phyloP scores from a whole-genome alignment of 495 filamentous ascomycete genomes.

The Cladorrhinum samala region DNA sequence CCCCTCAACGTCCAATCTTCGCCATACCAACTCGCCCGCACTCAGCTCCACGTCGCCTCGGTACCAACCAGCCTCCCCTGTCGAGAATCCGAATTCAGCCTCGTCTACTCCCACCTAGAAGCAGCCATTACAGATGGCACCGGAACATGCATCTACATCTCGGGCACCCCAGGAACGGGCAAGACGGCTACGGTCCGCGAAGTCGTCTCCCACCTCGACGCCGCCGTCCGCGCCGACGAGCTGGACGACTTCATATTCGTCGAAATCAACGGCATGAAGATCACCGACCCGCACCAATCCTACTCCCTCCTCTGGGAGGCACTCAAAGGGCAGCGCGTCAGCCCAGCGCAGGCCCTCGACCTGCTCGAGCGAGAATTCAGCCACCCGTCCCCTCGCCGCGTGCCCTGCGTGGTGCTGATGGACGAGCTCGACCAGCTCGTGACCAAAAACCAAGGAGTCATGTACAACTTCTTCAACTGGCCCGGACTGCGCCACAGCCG shows the following conservation, averaged over 20 bases:
- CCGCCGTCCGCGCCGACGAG: constrained; percentile 78
- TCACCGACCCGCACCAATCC: constrained; percentile 94
- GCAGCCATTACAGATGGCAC: constrained; percentile 90
- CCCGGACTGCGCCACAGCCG: constrained; percentile 85
- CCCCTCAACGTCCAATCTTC: constrained; percentile 71
- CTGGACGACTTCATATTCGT: constrained; percentile 99
- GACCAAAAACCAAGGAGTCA: constrained; percentile 94
- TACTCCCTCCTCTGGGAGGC: constrained; percentile 97
- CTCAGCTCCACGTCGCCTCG: constrained; percentile 83
- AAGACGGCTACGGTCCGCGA: constrained; percentile 98
- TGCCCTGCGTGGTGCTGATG: constrained; percentile 97
- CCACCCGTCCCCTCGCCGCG: constrained; percentile 77
- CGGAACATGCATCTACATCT: constrained; percentile 97
- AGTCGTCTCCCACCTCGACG: constrained; percentile 82
- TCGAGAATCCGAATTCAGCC: constrained; percentile 82
- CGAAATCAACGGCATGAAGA: constrained; percentile 99
- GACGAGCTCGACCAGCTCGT: constrained; percentile 98
- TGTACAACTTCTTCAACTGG: constrained; percentile 99
- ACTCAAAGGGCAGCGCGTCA: constrained; percentile 85
- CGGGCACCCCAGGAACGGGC: constrained; percentile 97
- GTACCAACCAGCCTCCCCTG: constrained; percentile 87
- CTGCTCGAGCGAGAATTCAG: constrained; percentile 89
- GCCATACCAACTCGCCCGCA: constrained; percentile 87
- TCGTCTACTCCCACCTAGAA: constrained; percentile 89
- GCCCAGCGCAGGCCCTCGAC: constrained; percentile 82